Base-by-base conservation (phyloP, 2,329 filamentous ascomycete genomes). In the Colletotrichum godetiae region DNA sequence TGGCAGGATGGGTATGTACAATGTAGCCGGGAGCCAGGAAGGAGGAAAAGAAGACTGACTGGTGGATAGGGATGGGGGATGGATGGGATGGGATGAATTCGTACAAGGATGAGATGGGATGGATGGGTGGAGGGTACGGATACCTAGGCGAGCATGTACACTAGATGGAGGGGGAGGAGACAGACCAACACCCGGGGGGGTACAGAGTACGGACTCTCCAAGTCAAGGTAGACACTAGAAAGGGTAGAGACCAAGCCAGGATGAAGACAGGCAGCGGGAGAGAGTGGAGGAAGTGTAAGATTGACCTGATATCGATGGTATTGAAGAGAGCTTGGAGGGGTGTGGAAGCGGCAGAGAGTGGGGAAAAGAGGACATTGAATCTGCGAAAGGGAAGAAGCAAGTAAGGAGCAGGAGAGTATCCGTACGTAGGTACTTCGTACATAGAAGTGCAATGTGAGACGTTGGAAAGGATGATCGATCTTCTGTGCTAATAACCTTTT, bases 21-120 rank as follows among this genome's bases (percentile, higher is more conserved):
- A 56, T 60, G 67, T 73, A 65, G 59, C 70, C 70, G 56, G 67
- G 67, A 73, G 59, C 70, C 66, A 70, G 70, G 70, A 73, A 52
- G 70, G 37, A 69, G 60, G 60, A 12, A 64, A 52, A 65, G 52
- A 46, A 52, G 58, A 65, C 55, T 65, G 27, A 11, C 65, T 63
- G 59, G 68, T 35, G 58, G 58, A 42, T 46, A 42, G 53, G 24
- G 49, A 66, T 66, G 63, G 53, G 15, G 42, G 42, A 46, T n/a
- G 42, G 29, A 55, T 64, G n/a, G 56, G 35, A 37, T 35, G 19
- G 29, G 65, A 59, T 33, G 69, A 42, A 59, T 59, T 42, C 37
- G 37, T 19, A 42, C 37, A 42, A 42, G 37, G 29, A 62, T 68
- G 46, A 22, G 31, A 56, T 68, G 58, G 49, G 65, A 59, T 46